Base-by-base conservation (phyloP, 352 stramenopile species). In the Detonula confervacea region DNA sequence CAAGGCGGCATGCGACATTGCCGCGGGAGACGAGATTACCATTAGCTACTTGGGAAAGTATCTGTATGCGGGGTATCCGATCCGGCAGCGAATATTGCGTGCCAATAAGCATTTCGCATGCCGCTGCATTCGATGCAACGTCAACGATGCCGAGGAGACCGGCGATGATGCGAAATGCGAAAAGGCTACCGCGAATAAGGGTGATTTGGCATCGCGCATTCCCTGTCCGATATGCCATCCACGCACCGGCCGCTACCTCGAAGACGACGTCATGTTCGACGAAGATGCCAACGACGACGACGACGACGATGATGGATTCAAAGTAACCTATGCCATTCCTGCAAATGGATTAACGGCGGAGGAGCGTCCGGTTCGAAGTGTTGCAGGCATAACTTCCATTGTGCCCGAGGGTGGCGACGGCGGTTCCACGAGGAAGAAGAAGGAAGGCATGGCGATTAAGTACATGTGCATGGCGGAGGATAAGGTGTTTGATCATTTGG, bases 221-320 rank as follows among this genome's bases (percentile, higher is more conserved):
- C 89, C 89, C 18, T 94, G 89, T 73, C 82, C 79, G 1, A 71
- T 72, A 30, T 87, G 76, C 73, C 87, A 94, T 68, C 82, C 81
- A 29, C 57, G 89, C 24, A 60, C 55, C 39, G 75, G 82, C 54
- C 54, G 83, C 61, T 90, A 88, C 30, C 60, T 94, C 5, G 87
- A 92, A 22, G 87, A 92, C 73, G 85, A 92, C 55, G 69, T 86
- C 16, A 85, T 91, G 69, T 94, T 91, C 46, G 87, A 94, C 61
- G 85, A 94, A 54, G 60, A 67, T 44, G 88, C 85, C 25, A 59
- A 86, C 25, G 62, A 73, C n/a, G 46, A 77, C 39, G 51, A 67
- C 25, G 55, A 86, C 25, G 62, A 73, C n/a, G 46, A 77, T 42
- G 51, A 67, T 35, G 63, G 30, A 7, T 57, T 80, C 12, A 69